Evolutionary conservation across 73 alveolate species (phyloP).

Genomic region (Stentor coeruleus): DNA sequence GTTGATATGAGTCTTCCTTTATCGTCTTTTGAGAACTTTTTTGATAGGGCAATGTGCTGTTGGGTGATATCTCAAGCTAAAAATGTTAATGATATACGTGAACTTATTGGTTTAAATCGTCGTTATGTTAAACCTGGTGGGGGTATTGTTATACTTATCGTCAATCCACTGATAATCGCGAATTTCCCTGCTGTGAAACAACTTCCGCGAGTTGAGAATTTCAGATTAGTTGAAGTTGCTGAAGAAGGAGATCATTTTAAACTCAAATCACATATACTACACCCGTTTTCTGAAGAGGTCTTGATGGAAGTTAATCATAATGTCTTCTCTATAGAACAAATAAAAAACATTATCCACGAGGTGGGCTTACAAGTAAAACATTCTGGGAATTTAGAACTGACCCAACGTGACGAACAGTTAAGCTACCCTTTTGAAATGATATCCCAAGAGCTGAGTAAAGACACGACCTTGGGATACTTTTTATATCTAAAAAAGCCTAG

Average conservation of each 20-base stretch:
- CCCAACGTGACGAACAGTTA: not conserved
- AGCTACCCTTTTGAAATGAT: not conserved
- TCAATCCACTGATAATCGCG: not conserved
- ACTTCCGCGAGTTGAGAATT: not conserved
- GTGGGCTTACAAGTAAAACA: not conserved
- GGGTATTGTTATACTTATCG: not conserved
- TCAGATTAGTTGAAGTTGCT: not conserved
- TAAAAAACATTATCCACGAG: too few species aligned
- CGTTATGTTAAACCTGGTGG: not conserved
- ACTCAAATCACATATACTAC: not conserved
- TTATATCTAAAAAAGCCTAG: too few species aligned
- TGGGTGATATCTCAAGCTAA: not conserved
- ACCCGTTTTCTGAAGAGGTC: not conserved
- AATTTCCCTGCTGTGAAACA: not conserved
- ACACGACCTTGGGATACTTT: not conserved
- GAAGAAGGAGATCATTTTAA: not conserved
- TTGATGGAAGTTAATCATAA: not conserved
- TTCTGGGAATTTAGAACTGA: not conserved
- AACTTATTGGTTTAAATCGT: not conserved
- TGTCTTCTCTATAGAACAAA: not conserved
- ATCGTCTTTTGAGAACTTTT: not conserved
- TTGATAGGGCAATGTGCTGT: not conserved
- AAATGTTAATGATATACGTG: not conserved
- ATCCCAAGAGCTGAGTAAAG: not conserved
- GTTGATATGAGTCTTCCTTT: not conserved